phyloP scores from a whole-genome alignment of 1,284 basidiomycete genomes.

The Trametes polyzona region DNA sequence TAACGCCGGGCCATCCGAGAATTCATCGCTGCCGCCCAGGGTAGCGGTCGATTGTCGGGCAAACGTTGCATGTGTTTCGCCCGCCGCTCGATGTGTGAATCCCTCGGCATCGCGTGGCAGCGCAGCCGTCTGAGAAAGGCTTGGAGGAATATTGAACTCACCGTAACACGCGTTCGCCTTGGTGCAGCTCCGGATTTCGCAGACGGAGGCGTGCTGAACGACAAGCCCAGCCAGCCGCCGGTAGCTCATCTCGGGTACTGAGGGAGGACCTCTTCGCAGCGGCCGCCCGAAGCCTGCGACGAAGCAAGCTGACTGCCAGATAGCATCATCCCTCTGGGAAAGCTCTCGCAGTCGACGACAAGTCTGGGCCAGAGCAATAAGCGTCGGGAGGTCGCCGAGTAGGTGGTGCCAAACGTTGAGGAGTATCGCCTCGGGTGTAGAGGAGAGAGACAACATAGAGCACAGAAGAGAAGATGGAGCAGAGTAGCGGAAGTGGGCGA shows the following conservation, averaged over 20 bases:
- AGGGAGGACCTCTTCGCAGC: conserved; percentile 17
- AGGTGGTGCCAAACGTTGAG: conserved; percentile 32
- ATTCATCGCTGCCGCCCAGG: background rate
- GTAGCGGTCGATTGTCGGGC: background rate
- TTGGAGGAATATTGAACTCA: conserved; percentile 20
- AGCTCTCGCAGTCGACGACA: conserved; percentile 30
- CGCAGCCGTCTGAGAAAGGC: background rate
- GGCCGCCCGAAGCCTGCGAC: conserved; percentile 38
- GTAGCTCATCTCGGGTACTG: conserved; percentile 25
- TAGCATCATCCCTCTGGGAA: conserved; percentile 30
- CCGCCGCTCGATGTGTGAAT: too few relatives aligned
- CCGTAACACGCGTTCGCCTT: conserved; percentile 36
- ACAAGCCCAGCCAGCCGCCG: conserved; percentile 31
- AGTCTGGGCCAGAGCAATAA: conserved; percentile 36
- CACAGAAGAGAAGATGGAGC: background rate
- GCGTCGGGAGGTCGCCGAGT: conserved; percentile 31
- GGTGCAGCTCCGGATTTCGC: conserved; percentile 38
- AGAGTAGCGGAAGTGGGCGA: background rate
- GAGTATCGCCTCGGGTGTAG: conserved; percentile 29
- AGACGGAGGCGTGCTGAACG: conserved; percentile 30
- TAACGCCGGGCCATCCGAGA: background rate
- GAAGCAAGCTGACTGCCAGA: conserved; percentile 37
- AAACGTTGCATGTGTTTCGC: background rate
- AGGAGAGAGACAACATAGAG: conserved; percentile 14
- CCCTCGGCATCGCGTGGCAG: too few relatives aligned